Evolutionary conservation across 1,284 basidiomycete species (phyloP).

Genomic region (Tetrapyrgos nigripes): DNA sequence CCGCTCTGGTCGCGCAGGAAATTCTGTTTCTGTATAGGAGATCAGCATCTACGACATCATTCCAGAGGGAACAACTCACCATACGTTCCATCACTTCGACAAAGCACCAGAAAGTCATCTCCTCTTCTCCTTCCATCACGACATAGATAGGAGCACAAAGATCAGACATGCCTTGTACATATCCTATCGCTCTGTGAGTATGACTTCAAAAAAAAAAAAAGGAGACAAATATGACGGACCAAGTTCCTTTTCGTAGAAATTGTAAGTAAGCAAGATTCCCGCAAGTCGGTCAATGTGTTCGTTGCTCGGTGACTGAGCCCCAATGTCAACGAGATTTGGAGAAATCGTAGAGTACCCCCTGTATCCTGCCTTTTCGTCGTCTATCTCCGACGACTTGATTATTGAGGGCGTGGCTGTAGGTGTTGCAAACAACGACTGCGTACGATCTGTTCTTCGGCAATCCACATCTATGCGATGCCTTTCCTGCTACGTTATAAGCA

Average conservation of each 20-base stretch:
- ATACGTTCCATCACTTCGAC: conserved; percentile 95
- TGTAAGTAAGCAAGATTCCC: conserved; percentile 90
- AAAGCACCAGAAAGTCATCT: conserved; percentile 95
- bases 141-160: conserved; percentile 94
- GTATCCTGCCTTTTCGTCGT: conserved; percentile 59
- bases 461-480: conserved; percentile 94
- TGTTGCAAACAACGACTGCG: conserved; percentile 84
- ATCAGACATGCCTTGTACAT: conserved; percentile 98
- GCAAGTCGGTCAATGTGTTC: conserved; percentile 85
- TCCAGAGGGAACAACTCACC: conserved; percentile 55
- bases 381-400: conserved; percentile 37
- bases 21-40: conserved; percentile 80
- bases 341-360: conserved; percentile 72
- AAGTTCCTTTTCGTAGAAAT: conserved; percentile 88
- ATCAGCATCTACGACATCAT: background rate
- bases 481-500: conserved; percentile 51
- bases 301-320: conserved; percentile 86
- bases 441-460: conserved; percentile 95
- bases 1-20: conserved; percentile 97
- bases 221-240: conserved; percentile 58
- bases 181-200: conserved; percentile 51
- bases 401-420: conserved; percentile 41
- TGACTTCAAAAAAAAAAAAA: conserved; percentile 8
- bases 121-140: conserved; percentile 89
- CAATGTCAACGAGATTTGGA: conserved; percentile 72